phyloP scores from a whole-genome alignment of 805 yeast species.

The Yarrowia porcina region DNA sequence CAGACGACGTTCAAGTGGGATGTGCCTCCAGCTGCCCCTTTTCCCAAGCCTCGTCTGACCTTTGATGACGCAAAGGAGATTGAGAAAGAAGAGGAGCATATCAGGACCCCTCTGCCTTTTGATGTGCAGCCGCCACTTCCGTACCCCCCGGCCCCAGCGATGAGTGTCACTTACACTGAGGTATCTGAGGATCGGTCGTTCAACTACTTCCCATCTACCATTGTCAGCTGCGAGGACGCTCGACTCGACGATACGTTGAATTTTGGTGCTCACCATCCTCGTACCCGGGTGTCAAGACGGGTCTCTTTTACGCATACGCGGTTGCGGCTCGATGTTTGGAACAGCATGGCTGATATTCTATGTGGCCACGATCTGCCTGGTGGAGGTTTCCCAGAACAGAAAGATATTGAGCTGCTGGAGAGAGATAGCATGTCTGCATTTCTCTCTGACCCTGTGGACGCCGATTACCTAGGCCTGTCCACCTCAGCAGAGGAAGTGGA shows the following conservation, averaged over 20 bases:
- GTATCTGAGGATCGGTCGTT: neutral
- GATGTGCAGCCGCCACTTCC: neutral
- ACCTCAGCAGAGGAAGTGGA: neutral
- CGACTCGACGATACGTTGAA: neutral
- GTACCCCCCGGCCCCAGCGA: neutral
- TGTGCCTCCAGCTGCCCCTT: neutral
- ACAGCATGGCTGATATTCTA: neutral
- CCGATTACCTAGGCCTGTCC: neutral
- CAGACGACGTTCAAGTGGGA: neutral
- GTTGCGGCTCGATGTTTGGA: neutral
- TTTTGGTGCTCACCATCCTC: neutral
- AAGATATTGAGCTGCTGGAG: neutral
- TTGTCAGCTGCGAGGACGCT: neutral
- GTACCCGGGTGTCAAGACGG: neutral
- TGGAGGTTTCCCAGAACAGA: neutral
- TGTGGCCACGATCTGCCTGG: neutral
- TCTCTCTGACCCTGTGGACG: neutral
- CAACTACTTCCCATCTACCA: conserved; percentile 1
- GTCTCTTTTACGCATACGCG: neutral
- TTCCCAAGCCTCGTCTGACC: conserved; percentile 9
- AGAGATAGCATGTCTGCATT: neutral
- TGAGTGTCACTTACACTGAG: neutral
- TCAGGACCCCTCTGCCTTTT: neutral
- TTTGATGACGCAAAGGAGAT: neutral
- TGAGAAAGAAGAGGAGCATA: neutral